These are phyloP conservation scores for Corylus avellana DNA, from an alignment of 306 rosid genomes.

Conservation along the genomic window DNA sequence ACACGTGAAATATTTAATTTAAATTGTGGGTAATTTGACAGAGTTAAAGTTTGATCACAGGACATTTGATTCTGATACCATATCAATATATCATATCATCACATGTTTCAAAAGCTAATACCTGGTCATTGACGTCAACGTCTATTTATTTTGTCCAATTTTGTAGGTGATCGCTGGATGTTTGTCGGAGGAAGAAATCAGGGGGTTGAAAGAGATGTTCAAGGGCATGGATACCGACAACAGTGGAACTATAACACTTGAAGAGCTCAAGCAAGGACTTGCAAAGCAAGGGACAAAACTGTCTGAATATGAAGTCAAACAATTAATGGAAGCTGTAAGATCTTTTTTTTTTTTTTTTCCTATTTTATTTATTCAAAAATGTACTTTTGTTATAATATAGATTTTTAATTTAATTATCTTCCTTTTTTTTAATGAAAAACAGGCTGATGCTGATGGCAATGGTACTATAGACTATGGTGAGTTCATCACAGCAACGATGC, in stretches of 20 bases:
- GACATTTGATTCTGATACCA: too few species aligned
- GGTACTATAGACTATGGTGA: conserved; percentile 95
- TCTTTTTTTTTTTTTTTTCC: neutral
- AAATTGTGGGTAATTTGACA: too few species aligned
- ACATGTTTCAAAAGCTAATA: too few species aligned
- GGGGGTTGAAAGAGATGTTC: conserved; percentile 96
- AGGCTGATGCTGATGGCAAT: conserved; percentile 99
- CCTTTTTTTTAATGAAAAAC: conserved; percentile 20
- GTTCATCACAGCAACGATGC: conserved; percentile 97
- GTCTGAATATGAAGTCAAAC: conserved; percentile 79
- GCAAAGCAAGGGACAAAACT: conserved; percentile 92
- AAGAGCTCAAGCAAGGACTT: conserved; percentile 95
- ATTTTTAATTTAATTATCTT: neutral
- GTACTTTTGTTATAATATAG: neutral
- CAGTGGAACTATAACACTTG: conserved; percentile 94
- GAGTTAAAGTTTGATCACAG: too few species aligned
- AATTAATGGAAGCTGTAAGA: conserved; percentile 93
- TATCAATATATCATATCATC: too few species aligned
- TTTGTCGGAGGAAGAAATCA: conserved; percentile 96
- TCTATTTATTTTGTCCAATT: neutral
- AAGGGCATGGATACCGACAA: conserved; percentile 84
- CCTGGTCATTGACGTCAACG: too few species aligned
- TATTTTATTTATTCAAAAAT: neutral
- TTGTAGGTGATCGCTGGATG: conserved; percentile 90
- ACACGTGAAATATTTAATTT: too few species aligned